phyloP scores from a whole-genome alignment of 371 early-diverging fungal genomes.

The Conidiobolus incongruus region DNA sequence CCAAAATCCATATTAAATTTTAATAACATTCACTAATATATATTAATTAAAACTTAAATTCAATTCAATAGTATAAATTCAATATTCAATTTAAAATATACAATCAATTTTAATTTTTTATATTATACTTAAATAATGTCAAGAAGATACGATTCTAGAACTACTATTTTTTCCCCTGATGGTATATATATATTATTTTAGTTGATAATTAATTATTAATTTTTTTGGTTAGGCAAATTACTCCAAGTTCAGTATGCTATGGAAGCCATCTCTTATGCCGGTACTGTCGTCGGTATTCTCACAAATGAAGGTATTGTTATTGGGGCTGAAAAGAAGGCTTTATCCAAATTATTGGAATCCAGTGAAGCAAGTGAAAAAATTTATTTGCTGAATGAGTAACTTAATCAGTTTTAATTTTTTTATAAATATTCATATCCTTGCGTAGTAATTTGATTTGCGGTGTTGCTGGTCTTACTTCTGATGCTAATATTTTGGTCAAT shows the following conservation, averaged over 20 bases:
- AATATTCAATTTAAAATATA: too few species aligned
- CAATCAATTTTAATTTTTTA: background rate
- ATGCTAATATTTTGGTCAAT: constrained; percentile 92
- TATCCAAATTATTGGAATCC: constrained; percentile 78
- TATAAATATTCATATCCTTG: background rate
- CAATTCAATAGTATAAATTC: too few species aligned
- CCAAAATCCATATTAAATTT: too few species aligned
- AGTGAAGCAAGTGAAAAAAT: constrained; percentile 81
- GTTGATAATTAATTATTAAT: background rate
- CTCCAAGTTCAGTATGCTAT: constrained; percentile 99
- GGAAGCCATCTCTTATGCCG: constrained; percentile 96
- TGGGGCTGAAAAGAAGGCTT: constrained; percentile 91
- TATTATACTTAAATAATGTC: constrained; percentile 29
- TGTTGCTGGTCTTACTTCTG: constrained; percentile 96
- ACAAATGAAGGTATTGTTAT: constrained; percentile 89
- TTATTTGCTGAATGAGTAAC: constrained; percentile 81
- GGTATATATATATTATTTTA: constrained; percentile 32
- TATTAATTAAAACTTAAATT: too few species aligned
- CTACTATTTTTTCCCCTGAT: constrained; percentile 96
- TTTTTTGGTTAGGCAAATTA: constrained; percentile 55
- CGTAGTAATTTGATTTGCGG: constrained; percentile 73
- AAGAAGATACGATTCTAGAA: constrained; percentile 91
- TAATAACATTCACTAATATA: too few species aligned
- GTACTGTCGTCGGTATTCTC: constrained; percentile 87
- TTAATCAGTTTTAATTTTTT: background rate